Base-by-base conservation (phyloP, 495 filamentous ascomycete species). In the Penicillium nucicola region DNA sequence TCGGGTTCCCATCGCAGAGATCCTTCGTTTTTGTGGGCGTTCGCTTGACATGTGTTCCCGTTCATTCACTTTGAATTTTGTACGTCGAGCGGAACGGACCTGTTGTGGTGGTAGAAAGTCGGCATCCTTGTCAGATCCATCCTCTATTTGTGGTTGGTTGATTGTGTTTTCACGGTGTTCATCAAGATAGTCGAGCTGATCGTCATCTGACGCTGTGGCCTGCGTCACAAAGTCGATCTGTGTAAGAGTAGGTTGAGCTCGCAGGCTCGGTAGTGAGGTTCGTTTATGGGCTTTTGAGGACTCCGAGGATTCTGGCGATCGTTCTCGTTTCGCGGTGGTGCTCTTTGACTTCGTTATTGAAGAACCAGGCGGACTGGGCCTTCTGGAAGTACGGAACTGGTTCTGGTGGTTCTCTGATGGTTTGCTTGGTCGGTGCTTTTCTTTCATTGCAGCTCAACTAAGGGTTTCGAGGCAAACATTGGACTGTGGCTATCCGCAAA, bases 211-310 rank as follows among this genome's bases (percentile, higher is more conserved):
- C 19, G 50, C 51, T 42, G 61, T 34, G 41, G 52, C 28, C 34
- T 57, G 60, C 2, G 66, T 63, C 28, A 74, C 70, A 41, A 71
- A 75, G 30, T 72, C 69, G 28, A 77, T 69, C 38, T 77, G 74
- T 2, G 74, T 77, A 13, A 77, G 60, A 3, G 74, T 77, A 1
- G 70, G 59, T 31, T 75, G 74, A 3, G 57, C 58, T 12, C 35
- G 45, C 12, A 51, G 53, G 31, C 48, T 59, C 13, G 60, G 44
- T 6, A 65, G 17, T 0, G 61, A 55, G 10, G 7, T 55, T 23
- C 49, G 57, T 50, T 65, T 70, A 19, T 41, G 56, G 11, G 55
- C 55, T 10, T 53, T 51, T 22, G 45, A 51, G 2, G 61, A 64
- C 22, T 53, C 39, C 17, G 56, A 65, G 10, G 62, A 55, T 3